Conservation (phyloP, 1,139 yeast genomes). For the Kodamaea sp. region DNA sequence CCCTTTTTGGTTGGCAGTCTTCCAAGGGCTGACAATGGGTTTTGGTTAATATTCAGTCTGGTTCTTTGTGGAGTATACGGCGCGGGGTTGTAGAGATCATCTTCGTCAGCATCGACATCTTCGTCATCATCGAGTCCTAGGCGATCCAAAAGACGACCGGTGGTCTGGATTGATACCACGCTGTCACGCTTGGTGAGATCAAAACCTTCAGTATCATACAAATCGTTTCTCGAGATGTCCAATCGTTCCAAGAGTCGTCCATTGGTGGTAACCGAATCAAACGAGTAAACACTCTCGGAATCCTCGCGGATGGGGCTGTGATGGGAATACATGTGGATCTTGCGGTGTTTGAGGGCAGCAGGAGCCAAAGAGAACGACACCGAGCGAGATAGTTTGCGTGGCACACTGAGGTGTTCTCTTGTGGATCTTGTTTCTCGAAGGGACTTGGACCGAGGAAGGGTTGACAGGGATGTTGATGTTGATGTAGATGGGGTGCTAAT, state of each 20-base stretch:
- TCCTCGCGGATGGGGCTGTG: slow-evolving; percentile 16
- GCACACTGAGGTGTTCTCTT: too few species aligned
- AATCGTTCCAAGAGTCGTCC: slow-evolving; percentile 45
- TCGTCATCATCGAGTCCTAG: slow-evolving; percentile 28
- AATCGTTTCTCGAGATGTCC: slow-evolving; percentile 17
- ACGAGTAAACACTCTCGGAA: slow-evolving; percentile 41
- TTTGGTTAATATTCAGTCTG: background rate
- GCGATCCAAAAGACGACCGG: slow-evolving; percentile 37
- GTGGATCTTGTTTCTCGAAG: too few species aligned
- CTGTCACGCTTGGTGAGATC: slow-evolving; percentile 27
- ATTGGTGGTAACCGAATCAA: slow-evolving; percentile 47
- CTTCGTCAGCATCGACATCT: slow-evolving; percentile 2
- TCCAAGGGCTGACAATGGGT: slow-evolving; percentile 4
- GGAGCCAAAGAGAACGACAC: slow-evolving; percentile 8
- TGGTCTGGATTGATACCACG: slow-evolving; percentile 28
- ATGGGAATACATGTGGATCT: slow-evolving; percentile 2
- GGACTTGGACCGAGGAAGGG: too few species aligned
- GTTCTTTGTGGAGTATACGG: background rate
- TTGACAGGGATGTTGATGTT: too few species aligned
- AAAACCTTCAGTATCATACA: slow-evolving; percentile 18
- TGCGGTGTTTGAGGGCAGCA: slow-evolving; percentile 2
- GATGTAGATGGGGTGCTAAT: slow-evolving; percentile 6
- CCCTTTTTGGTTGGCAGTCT: slow-evolving; percentile 9
- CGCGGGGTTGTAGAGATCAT: background rate
- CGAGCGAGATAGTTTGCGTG: too few species aligned